Evolutionary conservation across 2,329 filamentous ascomycete species (phyloP), one percentile per base, ranked within the genome.

Genomic region (Ophiocordyceps camponoti-saundersi): DNA sequence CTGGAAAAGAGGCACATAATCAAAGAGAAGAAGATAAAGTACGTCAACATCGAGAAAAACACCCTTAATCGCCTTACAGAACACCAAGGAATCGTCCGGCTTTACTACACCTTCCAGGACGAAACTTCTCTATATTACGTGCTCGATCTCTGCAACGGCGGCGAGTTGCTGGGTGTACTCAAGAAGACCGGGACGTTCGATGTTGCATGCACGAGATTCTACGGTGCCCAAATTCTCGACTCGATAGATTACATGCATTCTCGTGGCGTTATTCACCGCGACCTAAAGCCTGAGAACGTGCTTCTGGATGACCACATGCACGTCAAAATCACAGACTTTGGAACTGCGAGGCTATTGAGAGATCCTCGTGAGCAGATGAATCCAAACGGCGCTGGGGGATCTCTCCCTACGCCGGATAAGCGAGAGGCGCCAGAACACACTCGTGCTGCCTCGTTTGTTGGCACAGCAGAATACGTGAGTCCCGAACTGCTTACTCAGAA

Each of bases 11-110:
- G 88, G 57, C 92, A 98, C 63, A 98, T 98, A 59, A 98, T 98
- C 71, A 98, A 96, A 65, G 92, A 98, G 67, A 96, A 95, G 66
- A 98, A 98, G 73, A 94, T 98, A 59, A 98, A 98, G 72, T 98
- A 98, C 59, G 92, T 98, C 65, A 98, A 96, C 65, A 98, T 98
- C 57, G 92, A 98, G 65, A 95, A 95, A 68, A 90, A 98, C 65
- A 96, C 92, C 0, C 71, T 98, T 48, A 98, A 98, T 60, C 81
- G 92, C 52, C 71, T 98, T 48, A 96, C 90, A 3, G 90, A 98
- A 52, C 92, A 98, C 59, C 92, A 92, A 7, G 92, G 92, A 20
- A 90, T 98, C 49, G 89, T 98, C 48, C 84, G 92, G 51, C 73
- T 98, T 42, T 98, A 96, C 65, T 98, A 98, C 65, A 98, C 92